Conservation (phyloP, 2,329 filamentous ascomycete genomes). For the Orbilia oligospora region DNA sequence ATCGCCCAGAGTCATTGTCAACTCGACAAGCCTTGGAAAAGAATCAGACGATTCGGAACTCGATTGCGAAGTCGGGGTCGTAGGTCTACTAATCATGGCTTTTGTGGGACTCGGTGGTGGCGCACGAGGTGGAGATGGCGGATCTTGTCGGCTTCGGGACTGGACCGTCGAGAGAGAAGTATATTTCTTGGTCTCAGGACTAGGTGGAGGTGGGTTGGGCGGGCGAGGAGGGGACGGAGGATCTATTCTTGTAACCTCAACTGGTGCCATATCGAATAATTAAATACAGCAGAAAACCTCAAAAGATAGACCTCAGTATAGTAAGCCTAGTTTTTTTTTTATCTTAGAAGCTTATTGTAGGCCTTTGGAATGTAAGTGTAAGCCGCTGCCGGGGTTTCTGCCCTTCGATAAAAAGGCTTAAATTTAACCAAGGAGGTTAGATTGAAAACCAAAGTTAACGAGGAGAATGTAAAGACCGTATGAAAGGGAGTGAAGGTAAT, state of each 20-base stretch:
- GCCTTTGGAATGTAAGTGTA: no score
- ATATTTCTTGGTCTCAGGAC: slow-evolving; percentile 40
- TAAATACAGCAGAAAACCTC: background rate
- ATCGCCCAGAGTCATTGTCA: slow-evolving; percentile 37
- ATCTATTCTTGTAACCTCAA: slow-evolving; percentile 44
- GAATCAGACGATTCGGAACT: background rate
- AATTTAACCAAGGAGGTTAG: no score
- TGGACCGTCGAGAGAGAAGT: background rate
- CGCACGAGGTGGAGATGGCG: slow-evolving; percentile 53
- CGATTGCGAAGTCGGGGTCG: background rate
- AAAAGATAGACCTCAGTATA: background rate
- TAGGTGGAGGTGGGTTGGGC: slow-evolving; percentile 51
- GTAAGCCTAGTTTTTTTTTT: background rate
- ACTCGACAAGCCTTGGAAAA: slow-evolving; percentile 45
- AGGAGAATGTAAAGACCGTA: slow-evolving; percentile 2
- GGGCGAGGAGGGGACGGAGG: slow-evolving; percentile 53
- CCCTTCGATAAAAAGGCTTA: background rate
- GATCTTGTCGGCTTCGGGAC: slow-evolving; percentile 50
- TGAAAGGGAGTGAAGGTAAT: background rate
- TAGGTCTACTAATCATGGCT: background rate
- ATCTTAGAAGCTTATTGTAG: background rate
- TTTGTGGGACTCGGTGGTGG: slow-evolving; percentile 53
- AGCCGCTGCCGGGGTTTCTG: background rate
- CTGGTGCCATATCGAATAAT: slow-evolving; percentile 10
- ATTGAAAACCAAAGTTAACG: slow-evolving; percentile 27